A percentile compares a stretch with the other conserved stretches of the same genome.
These are phyloP conservation scores for Pseudocercospora vitis DNA, from an alignment of 2,329 filamentous ascomycete genomes.

Conservation along the genomic window DNA sequence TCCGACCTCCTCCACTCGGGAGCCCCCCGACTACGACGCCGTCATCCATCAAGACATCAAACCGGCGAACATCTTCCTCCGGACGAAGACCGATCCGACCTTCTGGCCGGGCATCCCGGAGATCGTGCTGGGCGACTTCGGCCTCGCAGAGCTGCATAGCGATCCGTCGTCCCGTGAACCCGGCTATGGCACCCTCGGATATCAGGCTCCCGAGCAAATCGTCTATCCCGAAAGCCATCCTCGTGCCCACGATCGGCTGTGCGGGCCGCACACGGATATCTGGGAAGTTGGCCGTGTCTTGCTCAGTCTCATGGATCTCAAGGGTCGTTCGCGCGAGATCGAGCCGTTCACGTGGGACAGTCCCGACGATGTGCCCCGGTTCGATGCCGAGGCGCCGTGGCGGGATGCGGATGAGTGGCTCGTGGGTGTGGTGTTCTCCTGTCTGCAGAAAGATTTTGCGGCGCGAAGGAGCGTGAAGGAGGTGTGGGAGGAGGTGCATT, in stretches of 20 bases:
- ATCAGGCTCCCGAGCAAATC: conserved; percentile 10
- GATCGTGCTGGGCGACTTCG: conserved; percentile 16
- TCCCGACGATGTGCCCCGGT: too few relatives aligned
- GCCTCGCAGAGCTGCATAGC: background rate
- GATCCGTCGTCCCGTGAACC: background rate
- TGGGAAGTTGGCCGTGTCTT: conserved; percentile 9
- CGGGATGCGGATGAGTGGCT: too few relatives aligned
- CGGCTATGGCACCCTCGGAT: conserved; percentile 1
- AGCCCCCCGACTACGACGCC: background rate
- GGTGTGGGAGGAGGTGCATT: too few relatives aligned
- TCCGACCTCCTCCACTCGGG: background rate
- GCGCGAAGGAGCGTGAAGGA: too few relatives aligned
- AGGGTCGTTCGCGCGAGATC: too few relatives aligned
- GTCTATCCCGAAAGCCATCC: background rate
- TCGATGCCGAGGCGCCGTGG: too few relatives aligned
- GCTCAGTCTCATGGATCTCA: conserved; percentile 12
- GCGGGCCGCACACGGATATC: conserved; percentile 2
- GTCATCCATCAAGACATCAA: conserved; percentile 12
- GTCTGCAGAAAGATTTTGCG: too few relatives aligned
- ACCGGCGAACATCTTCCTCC: conserved; percentile 14
- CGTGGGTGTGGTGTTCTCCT: too few relatives aligned
- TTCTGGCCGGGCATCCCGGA: conserved; percentile 8
- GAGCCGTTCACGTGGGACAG: too few relatives aligned
- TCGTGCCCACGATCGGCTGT: background rate
- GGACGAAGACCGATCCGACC: background rate